Evolutionary conservation across 2,329 filamentous ascomycete species (phyloP).

Genomic region (Colletotrichum caudatum): DNA sequence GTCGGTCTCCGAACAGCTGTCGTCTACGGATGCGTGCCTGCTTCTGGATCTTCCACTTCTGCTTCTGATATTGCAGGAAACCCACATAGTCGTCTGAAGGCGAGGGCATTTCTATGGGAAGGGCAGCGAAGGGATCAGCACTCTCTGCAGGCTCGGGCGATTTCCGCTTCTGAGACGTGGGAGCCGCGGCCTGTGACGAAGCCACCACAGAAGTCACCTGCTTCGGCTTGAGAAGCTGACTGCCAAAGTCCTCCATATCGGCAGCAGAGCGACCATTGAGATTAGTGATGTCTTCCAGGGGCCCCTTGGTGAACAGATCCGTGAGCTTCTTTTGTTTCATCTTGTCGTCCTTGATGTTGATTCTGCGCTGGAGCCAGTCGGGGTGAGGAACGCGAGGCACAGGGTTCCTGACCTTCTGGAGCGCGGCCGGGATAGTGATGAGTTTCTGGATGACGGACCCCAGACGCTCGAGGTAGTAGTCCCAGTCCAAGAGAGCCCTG

Average conservation of each 20-base stretch:
- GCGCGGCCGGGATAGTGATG: conserved; percentile 95
- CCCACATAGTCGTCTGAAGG: conserved; percentile 88
- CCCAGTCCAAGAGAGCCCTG: conserved; percentile 91
- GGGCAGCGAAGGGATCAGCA: conserved; percentile 81
- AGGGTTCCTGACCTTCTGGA: conserved; percentile 95
- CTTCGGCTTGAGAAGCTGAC: conserved; percentile 74
- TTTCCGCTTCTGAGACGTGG: conserved; percentile 75
- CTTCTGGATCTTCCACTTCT: conserved; percentile 99
- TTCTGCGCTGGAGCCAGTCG: conserved; percentile 94
- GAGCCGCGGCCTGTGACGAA: conserved; percentile 64
- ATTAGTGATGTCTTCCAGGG: conserved; percentile 80
- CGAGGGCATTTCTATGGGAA: conserved; percentile 86
- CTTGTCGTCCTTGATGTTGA: conserved; percentile 95
- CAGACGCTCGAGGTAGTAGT: conserved; percentile 95
- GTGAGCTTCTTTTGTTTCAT: conserved; percentile 99
- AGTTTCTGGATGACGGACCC: conserved; percentile 98
- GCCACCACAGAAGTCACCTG: conserved; percentile 66
- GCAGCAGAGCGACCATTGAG: conserved; percentile 64
- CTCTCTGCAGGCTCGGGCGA: conserved; percentile 76
- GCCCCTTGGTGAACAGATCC: conserved; percentile 83
- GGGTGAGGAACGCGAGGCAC: conserved; percentile 94
- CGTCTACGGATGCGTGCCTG: conserved; percentile 86
- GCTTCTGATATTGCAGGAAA: conserved; percentile 94
- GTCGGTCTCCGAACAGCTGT: conserved; percentile 92
- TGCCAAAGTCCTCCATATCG: conserved; percentile 87